phyloP scores from a whole-genome alignment of 805 yeast species.

The Kodamaea laetipori region DNA sequence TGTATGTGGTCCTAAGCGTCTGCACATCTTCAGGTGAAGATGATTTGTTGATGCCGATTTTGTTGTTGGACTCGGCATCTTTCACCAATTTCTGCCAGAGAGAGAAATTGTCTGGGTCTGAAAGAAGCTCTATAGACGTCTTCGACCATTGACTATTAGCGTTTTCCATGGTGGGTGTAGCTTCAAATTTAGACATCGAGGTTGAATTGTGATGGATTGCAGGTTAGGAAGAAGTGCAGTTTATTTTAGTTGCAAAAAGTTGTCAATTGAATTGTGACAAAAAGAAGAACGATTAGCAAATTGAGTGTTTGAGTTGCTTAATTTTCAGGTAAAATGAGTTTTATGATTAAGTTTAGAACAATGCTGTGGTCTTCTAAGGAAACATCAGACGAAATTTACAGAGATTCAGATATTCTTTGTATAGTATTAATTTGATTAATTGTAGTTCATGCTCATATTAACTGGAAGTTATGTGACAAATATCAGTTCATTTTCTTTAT shows the following conservation, averaged over 20 bases:
- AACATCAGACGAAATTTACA: too few species aligned
- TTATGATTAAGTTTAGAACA: too few species aligned
- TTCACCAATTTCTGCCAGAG: constrained; percentile 42
- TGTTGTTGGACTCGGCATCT: constrained; percentile 30
- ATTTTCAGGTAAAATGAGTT: too few species aligned
- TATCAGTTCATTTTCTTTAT: too few species aligned
- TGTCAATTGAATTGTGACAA: neutral
- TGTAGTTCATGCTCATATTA: too few species aligned
- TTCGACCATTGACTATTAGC: constrained; percentile 28
- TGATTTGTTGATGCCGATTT: constrained; percentile 35
- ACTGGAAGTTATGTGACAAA: too few species aligned
- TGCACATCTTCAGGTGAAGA: constrained; percentile 31
- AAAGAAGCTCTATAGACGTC: constrained; percentile 32
- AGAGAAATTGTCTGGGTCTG: constrained; percentile 36
- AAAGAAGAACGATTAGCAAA: neutral
- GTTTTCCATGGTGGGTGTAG: constrained; percentile 4
- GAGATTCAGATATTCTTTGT: too few species aligned
- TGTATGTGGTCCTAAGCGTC: constrained; percentile 41
- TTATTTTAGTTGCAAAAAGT: too few species aligned
- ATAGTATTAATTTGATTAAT: too few species aligned
- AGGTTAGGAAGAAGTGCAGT: neutral
- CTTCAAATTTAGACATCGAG: neutral
- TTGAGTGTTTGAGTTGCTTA: too few species aligned
- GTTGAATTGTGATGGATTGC: neutral
- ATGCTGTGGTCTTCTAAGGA: too few species aligned